Percentiles rank a stretch among this genome's conserved stretches.
phyloP scores from a whole-genome alignment of 768 basidiomycete genomes.

The Nidularia sp. region DNA sequence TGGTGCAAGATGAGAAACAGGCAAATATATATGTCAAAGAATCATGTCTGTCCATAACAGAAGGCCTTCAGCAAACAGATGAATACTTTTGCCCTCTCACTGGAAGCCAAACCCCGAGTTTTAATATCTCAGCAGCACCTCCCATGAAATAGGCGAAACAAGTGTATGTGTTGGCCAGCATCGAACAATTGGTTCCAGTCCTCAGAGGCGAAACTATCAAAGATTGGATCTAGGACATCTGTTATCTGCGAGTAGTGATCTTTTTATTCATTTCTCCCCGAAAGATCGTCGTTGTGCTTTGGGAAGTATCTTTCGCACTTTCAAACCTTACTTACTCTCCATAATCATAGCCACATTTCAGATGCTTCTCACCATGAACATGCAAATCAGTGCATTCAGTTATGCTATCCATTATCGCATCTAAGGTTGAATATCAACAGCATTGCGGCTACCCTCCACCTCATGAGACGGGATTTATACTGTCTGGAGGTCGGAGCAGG shows the following conservation, averaged over 20 bases:
- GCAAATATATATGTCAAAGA: constrained; percentile 23
- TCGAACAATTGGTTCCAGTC: constrained; percentile 73
- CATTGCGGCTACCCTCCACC: constrained; percentile 2
- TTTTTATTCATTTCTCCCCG: not conserved
- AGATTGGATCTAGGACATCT: constrained; percentile 53
- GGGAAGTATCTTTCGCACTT: too few relatives aligned
- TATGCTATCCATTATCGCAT: constrained; percentile 68
- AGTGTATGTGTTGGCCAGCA: constrained; percentile 67
- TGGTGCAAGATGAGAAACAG: constrained; percentile 32
- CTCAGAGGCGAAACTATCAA: constrained; percentile 51
- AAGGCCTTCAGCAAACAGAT: constrained; percentile 17
- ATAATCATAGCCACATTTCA: constrained; percentile 47
- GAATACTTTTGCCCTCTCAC: not conserved
- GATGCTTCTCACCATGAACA: constrained; percentile 62
- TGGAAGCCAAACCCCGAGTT: not conserved
- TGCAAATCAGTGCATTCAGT: constrained; percentile 88
- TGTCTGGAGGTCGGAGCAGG: not conserved
- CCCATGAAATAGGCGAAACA: constrained; percentile 31
- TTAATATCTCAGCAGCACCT: constrained; percentile 8
- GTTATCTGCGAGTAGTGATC: constrained; percentile 53
- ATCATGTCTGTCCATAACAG: constrained; percentile 17
- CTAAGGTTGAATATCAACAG: constrained; percentile 38
- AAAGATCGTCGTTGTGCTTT: too few relatives aligned
- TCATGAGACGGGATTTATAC: not conserved
- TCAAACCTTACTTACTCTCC: too few relatives aligned